These are phyloP conservation scores for Colletotrichum lini DNA, from an alignment of 2,329 filamentous ascomycete species.

Conservation along the genomic window DNA sequence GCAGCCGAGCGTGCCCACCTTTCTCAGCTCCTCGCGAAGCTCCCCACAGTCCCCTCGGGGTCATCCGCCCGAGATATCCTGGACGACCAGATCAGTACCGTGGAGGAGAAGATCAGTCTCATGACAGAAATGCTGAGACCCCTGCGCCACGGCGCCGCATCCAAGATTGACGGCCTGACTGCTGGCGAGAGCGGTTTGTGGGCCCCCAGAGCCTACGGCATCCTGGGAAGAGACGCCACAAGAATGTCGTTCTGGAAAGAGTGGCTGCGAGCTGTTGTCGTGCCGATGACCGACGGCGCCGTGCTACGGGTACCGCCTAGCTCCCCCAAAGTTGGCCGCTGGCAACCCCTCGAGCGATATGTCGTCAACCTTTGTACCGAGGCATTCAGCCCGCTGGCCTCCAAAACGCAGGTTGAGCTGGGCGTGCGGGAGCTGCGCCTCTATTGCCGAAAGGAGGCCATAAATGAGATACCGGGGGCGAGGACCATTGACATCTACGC, in stretches of 20 bases:
- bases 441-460: constrained; percentile 92
- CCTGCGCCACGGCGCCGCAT: constrained; percentile 92
- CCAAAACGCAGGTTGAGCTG: constrained; percentile 95
- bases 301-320: constrained; percentile 87
- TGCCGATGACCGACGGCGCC: constrained; percentile 93
- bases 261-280: constrained; percentile 93
- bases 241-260: constrained; percentile 98
- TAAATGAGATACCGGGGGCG: constrained; percentile 93
- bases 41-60: constrained; percentile 85
- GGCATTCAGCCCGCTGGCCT: constrained; percentile 90
- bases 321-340: constrained; percentile 91
- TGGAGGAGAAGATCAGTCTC: constrained; percentile 96
- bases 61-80: constrained; percentile 85
- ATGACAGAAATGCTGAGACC: constrained; percentile 97
- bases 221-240: constrained; percentile 86
- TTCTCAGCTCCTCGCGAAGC: constrained; percentile 86
- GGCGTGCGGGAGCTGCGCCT: constrained; percentile 90
- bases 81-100: constrained; percentile 94
- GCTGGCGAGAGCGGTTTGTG: constrained; percentile 96
- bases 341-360: constrained; percentile 97
- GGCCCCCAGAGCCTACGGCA: constrained; percentile 94
- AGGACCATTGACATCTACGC: constrained; percentile 94
- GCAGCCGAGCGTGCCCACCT: constrained; percentile 90
- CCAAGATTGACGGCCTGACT: constrained; percentile 96
- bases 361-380: constrained; percentile 97